phyloP scores from a whole-genome alignment of 2,329 filamentous ascomycete genomes.

The Nothopassalora personata region DNA sequence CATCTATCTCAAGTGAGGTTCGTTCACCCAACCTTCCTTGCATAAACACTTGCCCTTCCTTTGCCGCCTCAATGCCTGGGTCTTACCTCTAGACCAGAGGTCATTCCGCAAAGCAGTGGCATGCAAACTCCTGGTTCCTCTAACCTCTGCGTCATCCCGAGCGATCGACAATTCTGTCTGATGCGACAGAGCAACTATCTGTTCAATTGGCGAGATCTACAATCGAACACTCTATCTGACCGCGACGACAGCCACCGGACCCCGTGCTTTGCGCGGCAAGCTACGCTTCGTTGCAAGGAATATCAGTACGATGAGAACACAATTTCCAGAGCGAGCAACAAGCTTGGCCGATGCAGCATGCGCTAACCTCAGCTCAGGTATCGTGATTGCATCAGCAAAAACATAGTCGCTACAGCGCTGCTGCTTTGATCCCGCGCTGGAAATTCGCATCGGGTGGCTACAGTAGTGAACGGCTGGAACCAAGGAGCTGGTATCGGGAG shows the following conservation, averaged over 20 bases:
- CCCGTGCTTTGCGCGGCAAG: constrained; percentile 16
- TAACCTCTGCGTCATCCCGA: constrained; percentile 15
- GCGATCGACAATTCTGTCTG: constrained; percentile 12
- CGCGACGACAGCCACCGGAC: constrained; percentile 18
- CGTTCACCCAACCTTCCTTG: constrained; percentile 22
- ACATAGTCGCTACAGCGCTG: constrained; percentile 27
- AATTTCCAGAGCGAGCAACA: constrained; percentile 16
- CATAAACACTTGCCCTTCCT: constrained; percentile 19
- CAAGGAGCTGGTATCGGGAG: constrained; percentile 29
- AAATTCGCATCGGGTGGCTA: constrained; percentile 26
- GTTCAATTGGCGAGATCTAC: constrained; percentile 14
- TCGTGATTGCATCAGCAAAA: constrained; percentile 20
- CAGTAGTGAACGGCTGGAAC: constrained; percentile 31
- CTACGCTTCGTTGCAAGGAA: constrained; percentile 16
- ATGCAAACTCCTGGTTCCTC: constrained; percentile 16
- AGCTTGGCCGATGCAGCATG: constrained; percentile 14
- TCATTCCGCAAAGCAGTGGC: constrained; percentile 20
- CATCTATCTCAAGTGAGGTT: constrained; percentile 23
- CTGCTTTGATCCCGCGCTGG: constrained; percentile 26
- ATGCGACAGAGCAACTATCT: constrained; percentile 13
- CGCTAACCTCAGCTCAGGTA: constrained; percentile 20
- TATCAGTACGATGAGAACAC: constrained; percentile 20
- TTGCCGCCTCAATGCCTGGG: constrained; percentile 15
- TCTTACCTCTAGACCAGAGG: constrained; percentile 18
- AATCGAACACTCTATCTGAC: constrained; percentile 19